These are phyloP conservation scores for Kalaharituber pfeilii DNA, from an alignment of 2,329 filamentous ascomycete genomes.

Conservation along the genomic window DNA sequence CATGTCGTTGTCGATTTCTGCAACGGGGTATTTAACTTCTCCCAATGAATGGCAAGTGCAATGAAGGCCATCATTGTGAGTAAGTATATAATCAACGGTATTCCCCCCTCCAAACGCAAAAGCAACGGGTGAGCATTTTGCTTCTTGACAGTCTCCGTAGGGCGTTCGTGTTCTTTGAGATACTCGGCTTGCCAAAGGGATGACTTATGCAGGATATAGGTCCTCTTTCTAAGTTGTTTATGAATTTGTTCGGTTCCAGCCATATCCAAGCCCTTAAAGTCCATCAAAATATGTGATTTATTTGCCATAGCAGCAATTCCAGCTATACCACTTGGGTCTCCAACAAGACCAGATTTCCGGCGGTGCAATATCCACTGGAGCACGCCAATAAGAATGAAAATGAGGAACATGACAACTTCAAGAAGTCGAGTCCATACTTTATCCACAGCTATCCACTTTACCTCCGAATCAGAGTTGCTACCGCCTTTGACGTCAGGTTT, in stretches of 20 bases:
- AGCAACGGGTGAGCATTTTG: slow-evolving; percentile 52
- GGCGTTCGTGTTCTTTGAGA: slow-evolving; percentile 24
- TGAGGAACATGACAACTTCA: slow-evolving; percentile 38
- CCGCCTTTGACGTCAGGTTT: slow-evolving; percentile 30
- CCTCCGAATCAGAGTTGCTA: not conserved
- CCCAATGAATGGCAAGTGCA: slow-evolving; percentile 39
- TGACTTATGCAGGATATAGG: slow-evolving; percentile 53
- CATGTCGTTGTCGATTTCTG: slow-evolving; percentile 47
- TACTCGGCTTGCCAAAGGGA: slow-evolving; percentile 46
- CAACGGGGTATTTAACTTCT: slow-evolving; percentile 35
- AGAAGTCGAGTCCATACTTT: slow-evolving; percentile 44
- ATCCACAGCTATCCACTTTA: slow-evolving; percentile 24
- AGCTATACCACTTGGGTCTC: slow-evolving; percentile 55
- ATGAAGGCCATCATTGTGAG: slow-evolving; percentile 40
- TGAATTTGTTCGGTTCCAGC: slow-evolving; percentile 51
- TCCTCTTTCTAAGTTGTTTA: slow-evolving; percentile 44
- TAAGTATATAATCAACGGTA: slow-evolving; percentile 44
- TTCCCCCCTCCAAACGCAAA: slow-evolving; percentile 41
- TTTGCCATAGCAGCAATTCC: slow-evolving; percentile 61
- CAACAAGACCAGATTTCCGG: slow-evolving; percentile 46
- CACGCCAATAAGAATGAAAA: slow-evolving; percentile 40
- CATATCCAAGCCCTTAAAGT: slow-evolving; percentile 55
- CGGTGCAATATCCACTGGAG: slow-evolving; percentile 45
- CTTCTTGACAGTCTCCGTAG: slow-evolving; percentile 19
- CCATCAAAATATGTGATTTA: slow-evolving; percentile 52